Percentiles rank a stretch among this genome's conserved stretches.
Evolutionary conservation across 257 asterid genomes (phyloP).

Genomic region (Solanum gandarillasii): DNA sequence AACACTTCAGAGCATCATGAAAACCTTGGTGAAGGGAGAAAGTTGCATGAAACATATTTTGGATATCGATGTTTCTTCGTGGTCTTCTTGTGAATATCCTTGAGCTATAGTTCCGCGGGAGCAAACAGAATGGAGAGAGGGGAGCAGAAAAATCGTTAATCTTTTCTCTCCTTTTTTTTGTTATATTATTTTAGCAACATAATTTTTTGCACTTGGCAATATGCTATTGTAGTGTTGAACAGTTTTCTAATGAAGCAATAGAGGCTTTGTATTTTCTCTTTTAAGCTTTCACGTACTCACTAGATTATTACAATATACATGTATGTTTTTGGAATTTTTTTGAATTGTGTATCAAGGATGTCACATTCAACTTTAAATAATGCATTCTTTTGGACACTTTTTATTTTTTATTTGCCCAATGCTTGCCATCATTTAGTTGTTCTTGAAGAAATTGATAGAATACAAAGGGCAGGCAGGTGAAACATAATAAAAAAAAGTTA

Average conservation of each 20-base stretch:
- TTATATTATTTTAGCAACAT: background rate
- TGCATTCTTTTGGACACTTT: background rate
- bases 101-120: background rate
- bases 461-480: background rate
- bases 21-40: background rate
- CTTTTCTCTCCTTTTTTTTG: background rate
- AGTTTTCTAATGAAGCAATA: background rate
- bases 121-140: background rate
- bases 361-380: background rate
- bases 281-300: background rate
- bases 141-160: background rate
- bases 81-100: background rate
- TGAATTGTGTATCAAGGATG: background rate
- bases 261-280: background rate
- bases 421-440: background rate
- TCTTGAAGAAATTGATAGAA: background rate
- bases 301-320: background rate
- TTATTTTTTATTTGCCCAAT: background rate
- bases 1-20: constrained; percentile 20
- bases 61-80: background rate
- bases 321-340: background rate
- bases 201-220: background rate
- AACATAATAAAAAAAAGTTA: background rate
- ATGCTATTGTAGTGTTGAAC: background rate
- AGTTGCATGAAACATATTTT: background rate